Conservation (phyloP, 306 rosid species). For the Gleditsia sinensis region DNA sequence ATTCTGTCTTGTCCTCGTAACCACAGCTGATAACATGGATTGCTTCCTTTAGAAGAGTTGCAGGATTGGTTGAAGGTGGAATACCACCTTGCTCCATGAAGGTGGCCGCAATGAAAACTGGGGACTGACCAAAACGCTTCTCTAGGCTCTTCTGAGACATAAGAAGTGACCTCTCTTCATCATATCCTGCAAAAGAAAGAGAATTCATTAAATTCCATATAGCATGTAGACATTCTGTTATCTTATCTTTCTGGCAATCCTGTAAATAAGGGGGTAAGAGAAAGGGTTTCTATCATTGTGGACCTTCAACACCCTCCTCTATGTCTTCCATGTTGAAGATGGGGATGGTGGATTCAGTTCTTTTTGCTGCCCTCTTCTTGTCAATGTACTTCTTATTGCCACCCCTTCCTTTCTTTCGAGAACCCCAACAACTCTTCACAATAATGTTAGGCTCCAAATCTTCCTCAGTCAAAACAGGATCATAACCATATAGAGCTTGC, state of each 20-base stretch:
- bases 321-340: constrained; percentile 95
- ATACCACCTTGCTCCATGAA: constrained; percentile 98
- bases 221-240: background rate
- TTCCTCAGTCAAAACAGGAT: constrained; percentile 89
- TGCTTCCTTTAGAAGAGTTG: constrained; percentile 97
- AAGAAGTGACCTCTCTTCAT: constrained; percentile 92
- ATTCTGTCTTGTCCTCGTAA: constrained; percentile 95
- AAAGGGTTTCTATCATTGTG: constrained; percentile 33
- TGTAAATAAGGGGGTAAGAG: no score
- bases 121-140: constrained; percentile 99
- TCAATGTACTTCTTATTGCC: constrained; percentile 76
- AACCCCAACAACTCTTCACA: constrained; percentile 95
- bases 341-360: constrained; percentile 92
- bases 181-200: constrained; percentile 69
- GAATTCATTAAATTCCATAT: constrained; percentile 2
- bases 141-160: constrained; percentile 94
- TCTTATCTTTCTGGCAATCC: constrained; percentile 24
- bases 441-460: constrained; percentile 92
- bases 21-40: constrained; percentile 99
- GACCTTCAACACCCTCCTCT: constrained; percentile 98
- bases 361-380: constrained; percentile 77
- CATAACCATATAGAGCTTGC: constrained; percentile 97
- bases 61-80: constrained; percentile 95
- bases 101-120: constrained; percentile 96
- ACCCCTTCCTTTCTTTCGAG: constrained; percentile 78